Evolutionary conservation across 176 grass and related monocot genomes (phyloP).

Genomic region (Elymus sibiricus): DNA sequence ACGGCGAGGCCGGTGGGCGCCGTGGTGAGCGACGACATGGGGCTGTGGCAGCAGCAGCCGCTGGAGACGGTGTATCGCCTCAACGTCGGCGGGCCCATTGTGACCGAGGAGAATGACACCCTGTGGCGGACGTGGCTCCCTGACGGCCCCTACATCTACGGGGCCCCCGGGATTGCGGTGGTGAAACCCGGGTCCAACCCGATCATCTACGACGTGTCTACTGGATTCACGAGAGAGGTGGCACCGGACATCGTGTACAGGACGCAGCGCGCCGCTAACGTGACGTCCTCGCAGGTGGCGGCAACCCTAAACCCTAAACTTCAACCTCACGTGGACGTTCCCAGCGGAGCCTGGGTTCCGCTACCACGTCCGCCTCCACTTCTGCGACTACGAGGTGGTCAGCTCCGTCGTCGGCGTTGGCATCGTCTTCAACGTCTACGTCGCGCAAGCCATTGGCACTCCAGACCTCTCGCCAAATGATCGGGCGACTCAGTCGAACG

Average conservation of each 20-base stretch:
- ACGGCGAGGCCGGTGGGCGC: background rate
- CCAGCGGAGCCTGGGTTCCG: background rate
- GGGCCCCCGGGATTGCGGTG: background rate
- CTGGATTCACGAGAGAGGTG: background rate
- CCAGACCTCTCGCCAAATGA: background rate
- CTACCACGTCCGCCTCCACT: constrained; percentile 69
- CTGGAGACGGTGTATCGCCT: constrained; percentile 66
- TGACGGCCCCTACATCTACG: constrained; percentile 42
- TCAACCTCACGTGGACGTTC: constrained; percentile 67
- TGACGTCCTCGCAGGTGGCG: background rate
- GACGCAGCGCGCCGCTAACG: constrained; percentile 28
- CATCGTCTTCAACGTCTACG: constrained; percentile 44
- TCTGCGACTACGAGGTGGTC: constrained; percentile 41
- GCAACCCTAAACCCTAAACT: background rate
- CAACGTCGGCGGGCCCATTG: constrained; percentile 51
- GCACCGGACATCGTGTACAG: constrained; percentile 48
- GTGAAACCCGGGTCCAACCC: background rate
- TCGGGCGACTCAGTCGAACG: background rate
- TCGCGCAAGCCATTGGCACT: constrained; percentile 9
- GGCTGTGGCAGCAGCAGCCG: background rate
- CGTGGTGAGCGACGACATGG: background rate
- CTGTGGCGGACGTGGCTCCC: constrained; percentile 62
- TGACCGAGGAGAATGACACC: constrained; percentile 30
- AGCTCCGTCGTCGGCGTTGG: background rate
- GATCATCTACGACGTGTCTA: background rate